phyloP scores from a whole-genome alignment of 257 asterid species.

The Solanum infundibuliforme region DNA sequence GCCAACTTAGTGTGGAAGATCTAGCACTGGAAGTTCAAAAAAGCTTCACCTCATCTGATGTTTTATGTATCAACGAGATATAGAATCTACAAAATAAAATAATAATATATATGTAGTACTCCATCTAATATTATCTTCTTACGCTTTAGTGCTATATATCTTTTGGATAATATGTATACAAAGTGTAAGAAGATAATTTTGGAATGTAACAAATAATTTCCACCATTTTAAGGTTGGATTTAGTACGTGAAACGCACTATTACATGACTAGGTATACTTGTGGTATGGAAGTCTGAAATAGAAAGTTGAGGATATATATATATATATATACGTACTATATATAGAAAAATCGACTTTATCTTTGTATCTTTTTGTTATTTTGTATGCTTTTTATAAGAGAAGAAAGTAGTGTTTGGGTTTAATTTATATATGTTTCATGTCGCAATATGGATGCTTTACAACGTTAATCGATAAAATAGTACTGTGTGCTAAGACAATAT shows the following conservation, averaged over 20 bases:
- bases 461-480: neutral
- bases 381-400: neutral
- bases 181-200: neutral
- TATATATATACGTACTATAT: neutral
- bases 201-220: neutral
- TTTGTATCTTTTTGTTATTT: neutral
- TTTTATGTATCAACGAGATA: constrained; percentile 13
- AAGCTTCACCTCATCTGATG: constrained; percentile 40
- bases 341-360: neutral
- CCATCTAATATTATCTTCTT: neutral
- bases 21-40: constrained; percentile 73
- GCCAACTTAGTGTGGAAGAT: constrained; percentile 91
- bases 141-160: neutral
- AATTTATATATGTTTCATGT: neutral
- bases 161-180: neutral
- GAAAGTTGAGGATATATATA: neutral
- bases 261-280: neutral
- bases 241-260: neutral
- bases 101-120: neutral
- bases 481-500: neutral
- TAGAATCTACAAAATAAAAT: neutral
- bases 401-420: neutral
- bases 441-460: neutral
- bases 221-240: neutral
- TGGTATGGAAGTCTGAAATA: neutral